phyloP scores from a whole-genome alignment of 495 filamentous ascomycete genomes.

The Lasiosphaeriaceae sp. region DNA sequence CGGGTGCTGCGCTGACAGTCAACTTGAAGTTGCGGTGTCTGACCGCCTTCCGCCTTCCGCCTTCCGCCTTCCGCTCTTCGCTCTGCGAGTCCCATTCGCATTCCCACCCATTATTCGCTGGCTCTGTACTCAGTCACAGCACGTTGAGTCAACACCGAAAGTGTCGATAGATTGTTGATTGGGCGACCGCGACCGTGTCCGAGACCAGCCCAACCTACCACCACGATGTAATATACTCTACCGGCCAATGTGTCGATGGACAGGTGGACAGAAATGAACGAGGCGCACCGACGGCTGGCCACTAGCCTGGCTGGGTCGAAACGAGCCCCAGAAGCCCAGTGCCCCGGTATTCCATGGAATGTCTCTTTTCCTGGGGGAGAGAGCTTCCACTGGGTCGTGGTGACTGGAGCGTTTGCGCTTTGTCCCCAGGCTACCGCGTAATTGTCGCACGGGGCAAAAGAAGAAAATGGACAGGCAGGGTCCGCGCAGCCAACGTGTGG shows the following conservation, averaged over 20 bases:
- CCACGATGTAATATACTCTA: too few species aligned
- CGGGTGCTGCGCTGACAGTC: constrained; percentile 8
- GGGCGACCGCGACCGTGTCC: neutral
- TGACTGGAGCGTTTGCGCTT: too few species aligned
- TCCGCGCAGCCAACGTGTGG: neutral
- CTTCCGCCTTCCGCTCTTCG: neutral
- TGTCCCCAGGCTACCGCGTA: too few species aligned
- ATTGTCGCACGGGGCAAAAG: neutral
- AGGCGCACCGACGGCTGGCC: too few species aligned
- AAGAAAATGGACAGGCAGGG: neutral
- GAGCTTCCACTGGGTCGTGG: too few species aligned
- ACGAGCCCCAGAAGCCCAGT: too few species aligned
- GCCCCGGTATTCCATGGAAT: too few species aligned
- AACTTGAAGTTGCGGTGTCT: constrained; percentile 28
- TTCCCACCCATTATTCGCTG: constrained; percentile 1
- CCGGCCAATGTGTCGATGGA: too few species aligned
- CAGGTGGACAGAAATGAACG: neutral
- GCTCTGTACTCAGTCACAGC: neutral
- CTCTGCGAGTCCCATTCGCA: constrained; percentile 8
- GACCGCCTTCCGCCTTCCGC: constrained; percentile 21
- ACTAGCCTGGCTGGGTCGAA: too few species aligned
- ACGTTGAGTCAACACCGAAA: neutral
- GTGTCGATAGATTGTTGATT: neutral
- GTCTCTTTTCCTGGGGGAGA: too few species aligned
- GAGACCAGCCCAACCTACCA: too few species aligned